phyloP scores from a whole-genome alignment of 2,329 filamentous ascomycete species.

The Neurospora sp. region DNA sequence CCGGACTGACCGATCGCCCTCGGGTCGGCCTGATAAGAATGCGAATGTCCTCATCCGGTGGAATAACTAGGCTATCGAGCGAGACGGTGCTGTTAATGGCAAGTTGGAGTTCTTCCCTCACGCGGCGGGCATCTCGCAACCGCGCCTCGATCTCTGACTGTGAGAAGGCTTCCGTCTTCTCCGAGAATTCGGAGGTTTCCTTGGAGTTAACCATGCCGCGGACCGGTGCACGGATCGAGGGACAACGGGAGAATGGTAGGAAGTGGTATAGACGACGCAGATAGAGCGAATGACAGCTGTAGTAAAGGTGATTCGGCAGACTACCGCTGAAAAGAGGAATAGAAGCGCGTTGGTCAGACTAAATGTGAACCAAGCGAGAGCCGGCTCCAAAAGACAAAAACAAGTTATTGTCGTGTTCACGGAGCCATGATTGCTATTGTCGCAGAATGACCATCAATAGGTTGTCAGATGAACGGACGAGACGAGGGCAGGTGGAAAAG shows the following conservation, averaged over 20 bases:
- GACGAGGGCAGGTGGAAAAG: slow-evolving; percentile 8
- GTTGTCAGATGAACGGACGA: slow-evolving; percentile 19
- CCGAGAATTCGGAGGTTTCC: slow-evolving; percentile 26
- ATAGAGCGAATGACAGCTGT: slow-evolving; percentile 3
- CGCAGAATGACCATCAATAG: slow-evolving; percentile 17
- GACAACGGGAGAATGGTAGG: slow-evolving; percentile 2
- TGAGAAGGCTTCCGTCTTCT: slow-evolving; percentile 50
- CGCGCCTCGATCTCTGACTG: slow-evolving; percentile 45
- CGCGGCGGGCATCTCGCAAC: slow-evolving; percentile 30
- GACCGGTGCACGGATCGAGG: not conserved
- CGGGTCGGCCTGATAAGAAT: slow-evolving; percentile 45
- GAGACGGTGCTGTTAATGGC: slow-evolving; percentile 35
- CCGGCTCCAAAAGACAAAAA: not conserved
- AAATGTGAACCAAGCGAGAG: not conserved
- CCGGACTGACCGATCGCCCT: slow-evolving; percentile 45
- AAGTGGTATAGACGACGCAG: not conserved
- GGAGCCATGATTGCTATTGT: slow-evolving; percentile 9
- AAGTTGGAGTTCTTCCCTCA: slow-evolving; percentile 31
- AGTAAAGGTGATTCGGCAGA: slow-evolving; percentile 2
- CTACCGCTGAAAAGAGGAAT: not conserved
- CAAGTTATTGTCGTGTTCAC: not conserved
- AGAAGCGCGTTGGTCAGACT: not conserved
- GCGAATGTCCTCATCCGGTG: slow-evolving; percentile 41
- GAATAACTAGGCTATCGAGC: slow-evolving; percentile 38
- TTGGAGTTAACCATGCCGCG: slow-evolving; percentile 33